A percentile compares a stretch with the other conserved stretches of the same genome.
These are phyloP conservation scores for Globisporangium paroecandrum DNA, from an alignment of 352 stramenopile genomes.

Conservation along the genomic window DNA sequence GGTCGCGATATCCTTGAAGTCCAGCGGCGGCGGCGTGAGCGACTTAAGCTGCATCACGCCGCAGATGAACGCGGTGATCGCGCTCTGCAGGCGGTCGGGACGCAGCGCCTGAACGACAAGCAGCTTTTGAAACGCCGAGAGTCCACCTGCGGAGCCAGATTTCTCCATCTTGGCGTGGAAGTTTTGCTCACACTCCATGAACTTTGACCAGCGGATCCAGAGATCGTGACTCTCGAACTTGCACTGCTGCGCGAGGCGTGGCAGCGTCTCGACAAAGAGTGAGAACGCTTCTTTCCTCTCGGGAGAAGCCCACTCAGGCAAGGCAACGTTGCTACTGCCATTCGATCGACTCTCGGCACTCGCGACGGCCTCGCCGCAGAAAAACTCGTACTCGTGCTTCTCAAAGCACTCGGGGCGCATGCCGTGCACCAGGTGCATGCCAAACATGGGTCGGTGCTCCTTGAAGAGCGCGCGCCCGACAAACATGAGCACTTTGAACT, in stretches of 20 bases:
- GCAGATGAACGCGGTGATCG: conserved; percentile 89
- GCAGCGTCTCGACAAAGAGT: conserved; percentile 71
- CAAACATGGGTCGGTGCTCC: conserved; percentile 92
- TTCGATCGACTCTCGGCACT: conserved; percentile 23
- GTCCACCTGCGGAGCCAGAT: conserved; percentile 27
- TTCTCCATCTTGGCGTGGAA: conserved; percentile 90
- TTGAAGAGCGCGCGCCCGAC: conserved; percentile 92
- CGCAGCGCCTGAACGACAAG: conserved; percentile 91
- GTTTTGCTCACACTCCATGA: conserved; percentile 84
- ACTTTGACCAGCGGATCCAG: conserved; percentile 90
- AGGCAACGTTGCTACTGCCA: background rate
- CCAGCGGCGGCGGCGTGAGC: conserved; percentile 75
- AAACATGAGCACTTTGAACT: conserved; percentile 90
- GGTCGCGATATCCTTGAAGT: conserved; percentile 64
- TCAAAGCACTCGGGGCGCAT: conserved; percentile 92
- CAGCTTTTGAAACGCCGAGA: conserved; percentile 91
- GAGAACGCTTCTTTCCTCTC: conserved; percentile 87
- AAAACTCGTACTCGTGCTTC: conserved; percentile 92
- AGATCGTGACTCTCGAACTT: conserved; percentile 82
- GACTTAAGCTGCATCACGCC: conserved; percentile 85
- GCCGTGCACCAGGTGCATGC: conserved; percentile 90
- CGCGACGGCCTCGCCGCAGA: conserved; percentile 81
- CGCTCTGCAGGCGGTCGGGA: conserved; percentile 87
- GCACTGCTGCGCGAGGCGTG: conserved; percentile 59
- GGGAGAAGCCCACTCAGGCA: conserved; percentile 75